These are phyloP conservation scores for Metschnikowia picachoensis DNA, from an alignment of 805 yeast species.

Conservation along the genomic window DNA sequence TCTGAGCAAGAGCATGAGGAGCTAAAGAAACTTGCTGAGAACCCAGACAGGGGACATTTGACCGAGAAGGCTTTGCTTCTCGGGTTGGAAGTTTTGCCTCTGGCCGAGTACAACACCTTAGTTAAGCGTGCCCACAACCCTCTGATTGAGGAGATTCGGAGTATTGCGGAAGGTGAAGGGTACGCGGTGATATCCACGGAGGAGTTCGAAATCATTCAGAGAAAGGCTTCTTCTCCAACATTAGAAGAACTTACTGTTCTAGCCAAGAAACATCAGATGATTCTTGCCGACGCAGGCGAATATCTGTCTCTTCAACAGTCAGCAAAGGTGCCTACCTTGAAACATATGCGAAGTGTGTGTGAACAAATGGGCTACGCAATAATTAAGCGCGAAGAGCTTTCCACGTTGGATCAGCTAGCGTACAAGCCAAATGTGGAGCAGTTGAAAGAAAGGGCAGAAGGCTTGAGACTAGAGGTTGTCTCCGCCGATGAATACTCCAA, in stretches of 20 bases:
- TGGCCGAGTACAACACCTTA: conserved; percentile 6
- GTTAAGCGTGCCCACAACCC: conserved; percentile 15
- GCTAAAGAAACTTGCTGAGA: conserved; percentile 2
- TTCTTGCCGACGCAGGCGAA: conserved; percentile 2
- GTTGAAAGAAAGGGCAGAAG: conserved; percentile 12
- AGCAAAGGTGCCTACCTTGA: conserved; percentile 30
- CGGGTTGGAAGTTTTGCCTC: conserved; percentile 5
- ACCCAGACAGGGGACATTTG: conserved; percentile 5
- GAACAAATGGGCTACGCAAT: conserved; percentile 11
- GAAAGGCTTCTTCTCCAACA: conserved; percentile 16
- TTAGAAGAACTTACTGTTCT: conserved; percentile 8
- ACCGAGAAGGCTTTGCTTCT: conserved; percentile 5
- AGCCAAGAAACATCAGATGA: conserved; percentile 2
- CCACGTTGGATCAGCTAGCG: conserved; percentile 14
- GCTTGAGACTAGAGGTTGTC: conserved; percentile 4
- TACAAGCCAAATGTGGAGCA: conserved; percentile 17
- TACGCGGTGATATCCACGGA: not conserved
- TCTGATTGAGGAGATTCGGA: conserved; percentile 7
- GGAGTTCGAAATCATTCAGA: conserved; percentile 3
- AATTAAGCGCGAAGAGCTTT: conserved; percentile 5
- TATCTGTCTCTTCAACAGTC: conserved; percentile 17
- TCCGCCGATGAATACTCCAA: not conserved
- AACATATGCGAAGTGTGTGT: conserved; percentile 16
- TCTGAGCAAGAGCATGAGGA: not conserved
- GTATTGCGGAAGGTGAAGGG: conserved; percentile 3